Conservation (phyloP, 495 filamentous ascomycete genomes). For the Cercophora sp. region DNA sequence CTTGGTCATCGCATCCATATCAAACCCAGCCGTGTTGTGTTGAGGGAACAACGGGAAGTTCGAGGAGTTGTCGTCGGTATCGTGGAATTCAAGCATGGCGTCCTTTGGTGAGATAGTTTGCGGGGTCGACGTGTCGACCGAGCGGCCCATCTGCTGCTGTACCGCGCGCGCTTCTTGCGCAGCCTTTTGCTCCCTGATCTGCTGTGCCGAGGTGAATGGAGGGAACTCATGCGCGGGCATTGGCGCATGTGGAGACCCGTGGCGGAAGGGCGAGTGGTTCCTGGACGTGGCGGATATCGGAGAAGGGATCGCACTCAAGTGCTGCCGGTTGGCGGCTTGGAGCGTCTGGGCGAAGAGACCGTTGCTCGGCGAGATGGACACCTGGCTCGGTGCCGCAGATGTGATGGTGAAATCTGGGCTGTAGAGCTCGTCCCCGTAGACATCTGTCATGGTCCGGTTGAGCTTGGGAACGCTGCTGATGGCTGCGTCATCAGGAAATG, state of each 20-base stretch:
- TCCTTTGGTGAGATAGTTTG: slow-evolving; percentile 97
- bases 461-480: slow-evolving; percentile 67
- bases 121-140: slow-evolving; percentile 49
- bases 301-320: slow-evolving; percentile 51
- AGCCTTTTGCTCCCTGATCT: slow-evolving; percentile 56
- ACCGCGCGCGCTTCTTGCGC: slow-evolving; percentile 54
- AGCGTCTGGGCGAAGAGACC: slow-evolving; percentile 70
- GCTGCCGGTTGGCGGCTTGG: slow-evolving; percentile 72
- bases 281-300: slow-evolving; percentile 50
- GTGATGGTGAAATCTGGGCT: slow-evolving; percentile 59
- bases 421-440: slow-evolving; percentile 82
- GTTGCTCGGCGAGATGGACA: slow-evolving; percentile 52
- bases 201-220: slow-evolving; percentile 51
- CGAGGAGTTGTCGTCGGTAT: slow-evolving; percentile 59
- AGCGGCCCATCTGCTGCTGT: slow-evolving; percentile 47
- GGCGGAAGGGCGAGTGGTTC: slow-evolving; percentile 78
- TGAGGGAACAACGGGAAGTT: slow-evolving; percentile 67
- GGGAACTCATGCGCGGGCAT: slow-evolving; percentile 42
- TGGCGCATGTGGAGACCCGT: slow-evolving; percentile 64
- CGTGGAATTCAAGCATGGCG: slow-evolving; percentile 78
- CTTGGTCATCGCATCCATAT: slow-evolving; percentile 29
- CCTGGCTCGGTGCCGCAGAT: slow-evolving; percentile 43
- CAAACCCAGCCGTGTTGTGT: slow-evolving; percentile 30
- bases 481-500: slow-evolving; percentile 40
- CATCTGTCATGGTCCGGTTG: slow-evolving; percentile 79